Conservation (phyloP, 2,329 filamentous ascomycete genomes). For the Fusarium marasasianum region DNA sequence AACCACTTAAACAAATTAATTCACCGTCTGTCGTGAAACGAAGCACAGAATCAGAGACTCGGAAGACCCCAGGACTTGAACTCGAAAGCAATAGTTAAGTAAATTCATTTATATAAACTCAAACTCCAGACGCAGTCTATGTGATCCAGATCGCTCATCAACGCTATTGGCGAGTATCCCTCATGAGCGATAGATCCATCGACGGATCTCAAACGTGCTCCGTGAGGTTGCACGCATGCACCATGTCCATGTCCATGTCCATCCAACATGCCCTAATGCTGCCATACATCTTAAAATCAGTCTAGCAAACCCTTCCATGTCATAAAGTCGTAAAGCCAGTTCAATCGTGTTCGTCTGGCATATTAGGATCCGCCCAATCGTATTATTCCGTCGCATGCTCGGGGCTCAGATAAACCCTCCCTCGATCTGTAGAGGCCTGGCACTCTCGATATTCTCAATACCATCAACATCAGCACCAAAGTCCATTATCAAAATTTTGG, state of each 20-base stretch:
- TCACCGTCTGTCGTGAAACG: neutral
- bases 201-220: constrained; percentile 32
- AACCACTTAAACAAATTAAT: constrained; percentile 1
- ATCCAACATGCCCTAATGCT: constrained; percentile 35
- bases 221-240: constrained; percentile 33
- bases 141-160: constrained; percentile 32
- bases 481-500: constrained; percentile 91
- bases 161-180: constrained; percentile 20
- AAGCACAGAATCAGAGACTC: neutral
- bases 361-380: constrained; percentile 8
- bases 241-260: constrained; percentile 13
- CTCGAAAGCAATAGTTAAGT: neutral
- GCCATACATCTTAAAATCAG: constrained; percentile 8
- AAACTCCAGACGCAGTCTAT: constrained; percentile 31
- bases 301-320: constrained; percentile 34
- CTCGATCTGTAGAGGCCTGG: constrained; percentile 18
- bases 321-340: constrained; percentile 37
- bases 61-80: neutral
- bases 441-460: constrained; percentile 67
- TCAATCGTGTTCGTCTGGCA: neutral
- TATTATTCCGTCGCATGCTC: neutral
- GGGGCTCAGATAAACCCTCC: constrained; percentile 41
- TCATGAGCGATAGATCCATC: constrained; percentile 4
- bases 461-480: constrained; percentile 74
- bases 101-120: constrained; percentile 19